Base-by-base conservation (phyloP, 2,329 filamentous ascomycete species). In the Ilyonectria robusta region DNA sequence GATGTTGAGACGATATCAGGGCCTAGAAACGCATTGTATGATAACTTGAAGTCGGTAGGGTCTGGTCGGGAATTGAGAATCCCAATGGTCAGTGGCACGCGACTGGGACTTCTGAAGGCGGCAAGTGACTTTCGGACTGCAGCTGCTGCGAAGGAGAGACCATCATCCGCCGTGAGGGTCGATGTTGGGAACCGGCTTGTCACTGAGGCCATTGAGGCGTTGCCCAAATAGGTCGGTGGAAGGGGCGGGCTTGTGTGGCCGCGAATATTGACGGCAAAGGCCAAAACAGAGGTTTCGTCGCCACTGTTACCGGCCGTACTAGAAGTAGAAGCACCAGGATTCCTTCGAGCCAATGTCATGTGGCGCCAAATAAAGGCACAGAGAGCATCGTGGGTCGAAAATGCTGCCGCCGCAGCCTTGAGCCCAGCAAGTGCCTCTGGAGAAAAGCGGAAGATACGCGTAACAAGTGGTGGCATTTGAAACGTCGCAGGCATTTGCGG, bases 21-120 rank as follows among this genome's bases (percentile, higher is more conserved):
- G 10, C 57, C 57, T 21, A 59, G 40, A 15, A 59, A 42, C 2
- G 57, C 57, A 33, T 59, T 59, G 23, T 59, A 59, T 26, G 57
- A 29, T 5, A 59, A 37, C 17, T 50, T 59, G 19, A 50, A 59
- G 29, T 59, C 57, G 11, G 46, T 59, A 19, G 57, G 31, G n/a
- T 59, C 46, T 37, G 57, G 31, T 29, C 57, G 57, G 10, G 57
- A 59, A 50, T 40, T 23, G 11, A 59, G 23, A 48, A 59, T 31
- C 13, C 46, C 57, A 13, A 59, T 50, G n/a, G 46, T 40, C 4
- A 59, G 17, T 10, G 57, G 57, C 6, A 59, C 44, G 3, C 57
- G 29, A 51, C 29, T 40, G 11, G 57, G 57, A 11, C 29, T 40
- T 9, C 35, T 29, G 11, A 59, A 51, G 7, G 57, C 46, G 9